Percentiles rank a stretch among this genome's conserved stretches.
phyloP scores from a whole-genome alignment of 140 eudicot species.

The Anethum foeniculum region DNA sequence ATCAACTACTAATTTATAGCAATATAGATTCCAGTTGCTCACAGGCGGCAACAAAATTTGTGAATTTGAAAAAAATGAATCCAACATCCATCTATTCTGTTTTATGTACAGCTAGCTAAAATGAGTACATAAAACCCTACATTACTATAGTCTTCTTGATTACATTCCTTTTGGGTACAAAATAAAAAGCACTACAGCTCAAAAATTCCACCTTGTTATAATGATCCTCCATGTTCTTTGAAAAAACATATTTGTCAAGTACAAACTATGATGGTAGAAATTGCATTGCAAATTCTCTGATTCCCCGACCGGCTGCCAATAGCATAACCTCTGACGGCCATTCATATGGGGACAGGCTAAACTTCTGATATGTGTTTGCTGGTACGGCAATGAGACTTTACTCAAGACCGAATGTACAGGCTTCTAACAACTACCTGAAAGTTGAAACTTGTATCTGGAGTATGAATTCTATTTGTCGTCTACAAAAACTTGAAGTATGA shows the following conservation, averaged over 20 bases:
- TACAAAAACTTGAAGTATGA: constrained; percentile 54
- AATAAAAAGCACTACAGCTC: neutral
- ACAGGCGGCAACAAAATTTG: neutral
- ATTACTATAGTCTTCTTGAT: neutral
- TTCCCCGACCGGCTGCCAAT: neutral
- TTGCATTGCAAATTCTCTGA: neutral
- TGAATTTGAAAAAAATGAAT: neutral
- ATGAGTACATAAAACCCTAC: neutral
- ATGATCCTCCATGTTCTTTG: neutral
- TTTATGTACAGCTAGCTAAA: neutral
- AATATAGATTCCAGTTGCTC: no score
- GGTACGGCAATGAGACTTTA: neutral
- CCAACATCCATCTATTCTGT: neutral
- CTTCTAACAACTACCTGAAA: neutral
- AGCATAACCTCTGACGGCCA: no score
- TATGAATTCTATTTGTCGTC: constrained; percentile 36
- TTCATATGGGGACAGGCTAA: no score
- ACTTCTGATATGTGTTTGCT: neutral
- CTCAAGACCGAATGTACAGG: neutral
- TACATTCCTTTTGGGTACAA: neutral
- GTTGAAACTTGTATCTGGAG: neutral
- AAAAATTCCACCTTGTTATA: neutral
- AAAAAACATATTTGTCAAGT: neutral
- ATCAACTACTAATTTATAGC: no score
- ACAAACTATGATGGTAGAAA: neutral